Evolutionary conservation across 2,329 filamentous ascomycete genomes (phyloP), one percentile per base, ranked within the genome.

Genomic region (Fusarium guadeloupense): DNA sequence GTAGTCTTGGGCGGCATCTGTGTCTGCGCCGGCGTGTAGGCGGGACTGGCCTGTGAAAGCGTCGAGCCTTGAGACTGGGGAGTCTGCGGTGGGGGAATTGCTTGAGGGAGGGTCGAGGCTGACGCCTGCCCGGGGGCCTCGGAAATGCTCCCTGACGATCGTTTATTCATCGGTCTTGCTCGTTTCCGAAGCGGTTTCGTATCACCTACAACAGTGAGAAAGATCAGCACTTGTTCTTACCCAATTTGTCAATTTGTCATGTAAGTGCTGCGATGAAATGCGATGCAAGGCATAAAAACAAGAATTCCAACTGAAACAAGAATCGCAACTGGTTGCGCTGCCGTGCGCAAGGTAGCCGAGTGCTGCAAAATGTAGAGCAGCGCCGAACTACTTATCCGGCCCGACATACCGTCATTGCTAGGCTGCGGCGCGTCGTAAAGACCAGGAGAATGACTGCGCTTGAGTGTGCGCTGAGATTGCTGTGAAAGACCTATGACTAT

Each of bases 381-480:
- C 74, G 73, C 69, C 74, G 57, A 67, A 72, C 68, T 70, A 72
- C 67, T 69, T 64, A 66, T 68, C 64, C 64, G 68, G 67, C 72
- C 75, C 72, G 71, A 88, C 89, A 80, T 89, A 93, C 91, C 87
- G 83, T 90, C 87, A 80, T 90, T 85, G 81, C 86, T 88, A 74
- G 85, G 65, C 60, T 70, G 69, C 55, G 66, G 62, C 59, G 64
- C 84, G 75, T 81, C 83, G 77, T 87, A 86, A 56, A 75, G 79
- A 69, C 90, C 86, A 69, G 90, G 89, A 66, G 92, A 93, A 65
- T 90, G 88, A 81, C 86, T 90, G 76, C 92, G 86, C 81, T 96
- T 96, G 70, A 89, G 80, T 69, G 90, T 90, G 75, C 91, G 88
- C 66, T 88, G 71, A 77, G 74, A 79, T 81, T 76, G 80, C 69